phyloP scores from a whole-genome alignment of 2,329 filamentous ascomycete genomes.

The Pyrenophora graminea region DNA sequence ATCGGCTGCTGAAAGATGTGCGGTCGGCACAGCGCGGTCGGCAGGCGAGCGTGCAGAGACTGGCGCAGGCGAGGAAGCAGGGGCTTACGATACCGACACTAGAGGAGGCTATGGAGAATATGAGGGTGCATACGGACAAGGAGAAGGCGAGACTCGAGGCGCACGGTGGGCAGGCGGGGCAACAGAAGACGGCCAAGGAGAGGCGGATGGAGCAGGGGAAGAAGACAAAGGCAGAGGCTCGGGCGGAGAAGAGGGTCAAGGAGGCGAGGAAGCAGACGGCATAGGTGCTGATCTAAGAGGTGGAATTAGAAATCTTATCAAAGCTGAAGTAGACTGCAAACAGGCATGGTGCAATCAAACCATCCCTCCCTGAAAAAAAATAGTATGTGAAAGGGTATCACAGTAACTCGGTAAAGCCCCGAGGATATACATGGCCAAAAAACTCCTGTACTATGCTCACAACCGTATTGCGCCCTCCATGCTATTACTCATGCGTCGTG shows the following conservation, averaged over 20 bases:
- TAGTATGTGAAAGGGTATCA: constrained; percentile 35
- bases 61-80: constrained; percentile 35
- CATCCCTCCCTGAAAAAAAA: too few relatives aligned
- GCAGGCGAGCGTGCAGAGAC: constrained; percentile 29
- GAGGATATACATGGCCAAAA: constrained; percentile 25
- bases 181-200: constrained; percentile 33
- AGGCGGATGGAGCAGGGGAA: constrained; percentile 30
- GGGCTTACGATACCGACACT: constrained; percentile 36
- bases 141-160: constrained; percentile 27
- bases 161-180: constrained; percentile 33
- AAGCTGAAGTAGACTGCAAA: too few relatives aligned
- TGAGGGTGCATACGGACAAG: constrained; percentile 27
- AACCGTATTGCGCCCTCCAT: constrained; percentile 27
- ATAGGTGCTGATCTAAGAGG: constrained; percentile 3
- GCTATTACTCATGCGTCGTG: constrained; percentile 25
- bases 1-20: constrained; percentile 62
- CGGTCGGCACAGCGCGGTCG: constrained; percentile 51
- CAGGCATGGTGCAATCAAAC: too few relatives aligned
- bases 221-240: constrained; percentile 30
- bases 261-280: constrained; percentile 28
- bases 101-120: constrained; percentile 37
- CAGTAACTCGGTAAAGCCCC: constrained; percentile 26
- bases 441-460: constrained; percentile 37
- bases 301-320: constrained; percentile 6
- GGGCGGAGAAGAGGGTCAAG: constrained; percentile 31